A percentile compares a stretch with the other conserved stretches of the same genome.
These are phyloP conservation scores for Psilocybe sp. DNA, from an alignment of 768 basidiomycete genomes.

Conservation along the genomic window DNA sequence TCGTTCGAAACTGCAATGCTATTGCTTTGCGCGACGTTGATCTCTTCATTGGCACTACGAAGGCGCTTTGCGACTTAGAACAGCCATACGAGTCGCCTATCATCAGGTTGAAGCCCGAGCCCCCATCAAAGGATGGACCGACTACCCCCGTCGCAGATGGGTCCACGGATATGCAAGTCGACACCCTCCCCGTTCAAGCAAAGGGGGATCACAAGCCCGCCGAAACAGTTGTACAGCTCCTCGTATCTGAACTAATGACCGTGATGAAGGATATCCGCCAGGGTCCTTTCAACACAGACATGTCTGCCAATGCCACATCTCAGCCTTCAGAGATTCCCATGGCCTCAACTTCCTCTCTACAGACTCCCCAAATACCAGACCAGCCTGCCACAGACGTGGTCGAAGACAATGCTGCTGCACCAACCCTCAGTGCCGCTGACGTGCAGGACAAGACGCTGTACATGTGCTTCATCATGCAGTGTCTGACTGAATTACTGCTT, in stretches of 20 bases:
- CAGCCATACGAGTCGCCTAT: conserved; percentile 59
- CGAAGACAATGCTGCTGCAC: not conserved
- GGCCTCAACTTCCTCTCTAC: not conserved
- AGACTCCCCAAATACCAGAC: not conserved
- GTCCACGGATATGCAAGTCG: conserved; percentile 58
- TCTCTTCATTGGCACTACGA: conserved; percentile 72
- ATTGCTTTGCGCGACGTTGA: conserved; percentile 80
- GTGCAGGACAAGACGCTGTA: conserved; percentile 48
- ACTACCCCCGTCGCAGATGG: conserved; percentile 16
- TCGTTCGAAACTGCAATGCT: conserved; percentile 72
- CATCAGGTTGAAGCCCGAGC: conserved; percentile 51
- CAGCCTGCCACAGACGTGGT: not conserved
- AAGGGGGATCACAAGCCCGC: conserved; percentile 39
- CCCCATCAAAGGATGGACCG: conserved; percentile 19
- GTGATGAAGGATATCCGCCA: conserved; percentile 48
- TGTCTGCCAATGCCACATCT: conserved; percentile 1
- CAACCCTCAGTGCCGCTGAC: conserved; percentile 11
- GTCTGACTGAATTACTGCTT: conserved; percentile 86
- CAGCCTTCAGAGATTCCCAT: not conserved
- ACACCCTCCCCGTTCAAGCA: conserved; percentile 26
- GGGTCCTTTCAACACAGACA: conserved; percentile 15
- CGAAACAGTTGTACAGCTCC: conserved; percentile 64
- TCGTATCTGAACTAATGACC: conserved; percentile 69
- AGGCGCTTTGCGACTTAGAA: conserved; percentile 68
- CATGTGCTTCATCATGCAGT: conserved; percentile 85